Evolutionary conservation across 2,329 filamentous ascomycete species (phyloP).

Genomic region (Allantophomopsis lycopodina): DNA sequence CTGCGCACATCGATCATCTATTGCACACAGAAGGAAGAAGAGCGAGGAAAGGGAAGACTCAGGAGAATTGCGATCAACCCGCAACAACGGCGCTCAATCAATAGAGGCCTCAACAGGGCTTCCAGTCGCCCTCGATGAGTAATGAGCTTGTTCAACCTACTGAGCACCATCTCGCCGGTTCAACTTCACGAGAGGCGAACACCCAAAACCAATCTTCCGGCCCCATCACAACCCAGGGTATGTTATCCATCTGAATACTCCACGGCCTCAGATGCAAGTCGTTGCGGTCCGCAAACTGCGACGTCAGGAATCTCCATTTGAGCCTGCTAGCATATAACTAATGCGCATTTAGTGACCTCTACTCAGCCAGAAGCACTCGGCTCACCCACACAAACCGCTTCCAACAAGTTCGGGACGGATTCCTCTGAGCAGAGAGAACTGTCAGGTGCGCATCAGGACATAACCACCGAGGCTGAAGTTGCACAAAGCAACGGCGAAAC

Average conservation of each 20-base stretch:
- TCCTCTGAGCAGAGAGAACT: slow-evolving; percentile 10
- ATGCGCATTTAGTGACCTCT: neutral
- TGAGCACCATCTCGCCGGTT: slow-evolving; percentile 7
- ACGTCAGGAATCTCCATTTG: no score
- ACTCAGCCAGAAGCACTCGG: slow-evolving; percentile 13
- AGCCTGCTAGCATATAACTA: slow-evolving; percentile 7
- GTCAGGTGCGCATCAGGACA: slow-evolving; percentile 12
- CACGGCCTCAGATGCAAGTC: no score
- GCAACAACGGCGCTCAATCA: slow-evolving; percentile 3
- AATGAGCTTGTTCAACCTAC: slow-evolving; percentile 20
- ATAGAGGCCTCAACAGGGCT: neutral
- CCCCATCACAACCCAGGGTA: no score
- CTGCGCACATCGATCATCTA: no score
- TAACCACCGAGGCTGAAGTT: slow-evolving; percentile 8
- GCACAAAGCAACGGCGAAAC: slow-evolving; percentile 9
- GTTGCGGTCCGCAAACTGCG: no score
- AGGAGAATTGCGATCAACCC: neutral
- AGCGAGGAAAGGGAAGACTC: no score
- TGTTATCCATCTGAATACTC: neutral
- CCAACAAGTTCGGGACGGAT: slow-evolving; percentile 4
- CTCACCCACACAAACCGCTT: slow-evolving; percentile 14
- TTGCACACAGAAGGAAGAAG: no score
- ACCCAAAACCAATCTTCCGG: no score
- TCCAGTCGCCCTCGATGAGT: slow-evolving; percentile 20
- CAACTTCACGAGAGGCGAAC: no score